Evolutionary conservation across 306 rosid species (phyloP).

Genomic region (Potentilla sterilis): DNA sequence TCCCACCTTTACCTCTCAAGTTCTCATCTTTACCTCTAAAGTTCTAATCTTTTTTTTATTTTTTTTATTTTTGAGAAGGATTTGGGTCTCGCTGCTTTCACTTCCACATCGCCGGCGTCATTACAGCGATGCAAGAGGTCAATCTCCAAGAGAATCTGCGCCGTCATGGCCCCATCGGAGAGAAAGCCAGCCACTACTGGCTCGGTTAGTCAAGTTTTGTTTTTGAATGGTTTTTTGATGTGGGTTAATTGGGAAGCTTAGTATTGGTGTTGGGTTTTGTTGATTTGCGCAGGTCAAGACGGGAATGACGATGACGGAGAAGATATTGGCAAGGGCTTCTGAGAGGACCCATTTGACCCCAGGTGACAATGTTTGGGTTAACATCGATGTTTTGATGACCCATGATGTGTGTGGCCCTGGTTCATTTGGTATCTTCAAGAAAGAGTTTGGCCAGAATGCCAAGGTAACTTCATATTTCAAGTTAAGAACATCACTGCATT

Average conservation of each 20-base stretch:
- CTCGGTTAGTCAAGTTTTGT: conserved; percentile 17
- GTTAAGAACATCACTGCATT: background rate
- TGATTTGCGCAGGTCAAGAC: conserved; percentile 62
- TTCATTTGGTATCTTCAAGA: conserved; percentile 87
- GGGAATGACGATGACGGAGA: conserved; percentile 91
- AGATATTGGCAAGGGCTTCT: conserved; percentile 81
- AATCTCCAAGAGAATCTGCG: conserved; percentile 49
- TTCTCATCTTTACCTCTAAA: background rate
- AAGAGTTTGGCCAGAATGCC: conserved; percentile 82
- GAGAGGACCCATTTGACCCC: conserved; percentile 67
- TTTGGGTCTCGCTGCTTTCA: conserved; percentile 39
- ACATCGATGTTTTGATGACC: conserved; percentile 84
- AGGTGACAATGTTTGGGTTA: conserved; percentile 87
- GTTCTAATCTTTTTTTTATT: background rate
- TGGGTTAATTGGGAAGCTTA: background rate
- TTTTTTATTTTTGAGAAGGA: conserved; percentile 39
- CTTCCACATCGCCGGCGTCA: conserved; percentile 35
- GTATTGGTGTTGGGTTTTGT: conserved; percentile 7
- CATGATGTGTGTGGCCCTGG: conserved; percentile 98
- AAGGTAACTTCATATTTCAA: conserved; percentile 44
- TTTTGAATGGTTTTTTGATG: background rate
- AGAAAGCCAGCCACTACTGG: conserved; percentile 81
- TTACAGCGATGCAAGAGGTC: conserved; percentile 43
- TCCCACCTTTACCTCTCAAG: background rate
- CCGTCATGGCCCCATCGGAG: conserved; percentile 68